Percentiles rank a stretch among this genome's conserved stretches.
Conservation (phyloP, 306 rosid species). For the Vachellia pachyceras region DNA sequence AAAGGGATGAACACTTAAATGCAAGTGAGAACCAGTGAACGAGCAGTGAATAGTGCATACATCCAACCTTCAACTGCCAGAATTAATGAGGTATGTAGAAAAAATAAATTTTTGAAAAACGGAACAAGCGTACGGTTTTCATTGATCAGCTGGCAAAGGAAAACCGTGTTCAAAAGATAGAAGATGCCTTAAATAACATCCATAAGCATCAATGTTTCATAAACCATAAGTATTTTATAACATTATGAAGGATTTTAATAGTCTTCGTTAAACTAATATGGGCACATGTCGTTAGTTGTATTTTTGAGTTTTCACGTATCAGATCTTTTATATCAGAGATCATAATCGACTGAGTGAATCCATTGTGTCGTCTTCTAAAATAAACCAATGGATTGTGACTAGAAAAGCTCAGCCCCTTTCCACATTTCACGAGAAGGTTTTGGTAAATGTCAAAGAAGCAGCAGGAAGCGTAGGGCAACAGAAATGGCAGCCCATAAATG, state of each 20-base stretch:
- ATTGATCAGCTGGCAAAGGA: conserved; percentile 29
- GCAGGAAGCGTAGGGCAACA: background rate
- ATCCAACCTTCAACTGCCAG: conserved; percentile 67
- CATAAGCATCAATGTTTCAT: background rate
- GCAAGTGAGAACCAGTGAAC: conserved; percentile 16
- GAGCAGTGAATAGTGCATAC: conserved; percentile 23
- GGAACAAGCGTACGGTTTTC: conserved; percentile 37
- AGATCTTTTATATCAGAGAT: background rate
- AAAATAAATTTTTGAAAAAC: conserved; percentile 20
- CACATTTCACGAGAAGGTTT: background rate
- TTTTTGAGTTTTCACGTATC: background rate
- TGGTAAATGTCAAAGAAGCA: background rate
- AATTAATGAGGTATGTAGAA: conserved; percentile 49
- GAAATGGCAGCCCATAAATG: background rate
- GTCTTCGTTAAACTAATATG: background rate
- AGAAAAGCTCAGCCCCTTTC: background rate
- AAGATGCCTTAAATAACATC: conserved; percentile 9
- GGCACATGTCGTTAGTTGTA: background rate
- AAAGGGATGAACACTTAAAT: conserved; percentile 44
- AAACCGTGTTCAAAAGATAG: background rate
- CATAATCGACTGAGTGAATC: background rate
- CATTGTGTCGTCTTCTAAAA: background rate
- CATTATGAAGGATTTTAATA: background rate
- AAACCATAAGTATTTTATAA: background rate
- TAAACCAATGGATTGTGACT: background rate